phyloP scores from a whole-genome alignment of 1,139 yeast species.

The Suhomyces guaymorum region DNA sequence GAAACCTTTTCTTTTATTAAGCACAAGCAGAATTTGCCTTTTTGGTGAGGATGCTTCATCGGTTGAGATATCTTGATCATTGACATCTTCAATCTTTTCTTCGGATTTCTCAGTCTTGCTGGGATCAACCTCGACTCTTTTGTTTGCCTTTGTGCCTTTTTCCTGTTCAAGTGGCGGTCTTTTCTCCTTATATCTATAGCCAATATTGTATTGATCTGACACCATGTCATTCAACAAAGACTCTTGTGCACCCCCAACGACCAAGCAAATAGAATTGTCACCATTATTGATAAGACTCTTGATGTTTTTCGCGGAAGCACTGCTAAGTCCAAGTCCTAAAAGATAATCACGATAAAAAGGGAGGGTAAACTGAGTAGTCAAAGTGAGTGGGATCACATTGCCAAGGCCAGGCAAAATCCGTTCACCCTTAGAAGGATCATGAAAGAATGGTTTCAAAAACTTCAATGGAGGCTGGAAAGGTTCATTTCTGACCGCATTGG shows the following conservation, averaged over 20 bases:
- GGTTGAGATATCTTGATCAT: not conserved
- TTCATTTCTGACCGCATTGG: constrained; percentile 64
- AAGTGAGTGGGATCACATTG: constrained; percentile 72
- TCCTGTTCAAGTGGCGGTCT: too few relatives aligned
- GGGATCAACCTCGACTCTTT: not conserved
- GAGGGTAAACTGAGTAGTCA: constrained; percentile 80
- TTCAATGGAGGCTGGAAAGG: constrained; percentile 51
- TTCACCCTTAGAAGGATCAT: constrained; percentile 43
- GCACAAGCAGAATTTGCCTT: constrained; percentile 51
- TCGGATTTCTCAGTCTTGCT: too few relatives aligned
- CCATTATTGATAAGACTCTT: constrained; percentile 61
- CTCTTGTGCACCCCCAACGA: constrained; percentile 95
- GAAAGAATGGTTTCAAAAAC: constrained; percentile 51
- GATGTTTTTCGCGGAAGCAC: constrained; percentile 79
- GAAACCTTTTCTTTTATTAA: constrained; percentile 83
- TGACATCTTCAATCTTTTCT: not conserved
- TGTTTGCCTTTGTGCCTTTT: too few relatives aligned
- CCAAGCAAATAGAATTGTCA: constrained; percentile 78
- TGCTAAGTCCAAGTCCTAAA: constrained; percentile 76
- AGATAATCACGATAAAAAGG: constrained; percentile 90
- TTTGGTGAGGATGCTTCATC: constrained; percentile 1
- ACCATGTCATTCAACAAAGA: constrained; percentile 58
- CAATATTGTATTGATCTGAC: constrained; percentile 34
- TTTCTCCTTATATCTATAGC: constrained; percentile 42
- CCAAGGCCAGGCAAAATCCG: constrained; percentile 77